A percentile compares a stretch with the other conserved stretches of the same genome.
phyloP scores from a whole-genome alignment of 2,329 filamentous ascomycete species.

The Dryadomyces quercivorus region DNA sequence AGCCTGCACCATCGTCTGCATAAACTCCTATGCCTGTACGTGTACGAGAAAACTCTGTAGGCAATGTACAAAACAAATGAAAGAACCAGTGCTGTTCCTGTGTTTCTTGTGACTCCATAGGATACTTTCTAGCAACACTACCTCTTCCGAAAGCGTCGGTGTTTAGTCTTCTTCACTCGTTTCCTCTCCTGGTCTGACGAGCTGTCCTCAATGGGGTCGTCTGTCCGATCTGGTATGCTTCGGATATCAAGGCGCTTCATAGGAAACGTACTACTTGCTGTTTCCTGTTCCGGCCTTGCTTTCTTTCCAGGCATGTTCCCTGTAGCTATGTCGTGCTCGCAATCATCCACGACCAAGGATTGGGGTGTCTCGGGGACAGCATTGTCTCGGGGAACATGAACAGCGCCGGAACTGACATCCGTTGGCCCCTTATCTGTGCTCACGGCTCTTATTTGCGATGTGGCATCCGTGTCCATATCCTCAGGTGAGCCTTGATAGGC shows the following conservation, averaged over 20 bases:
- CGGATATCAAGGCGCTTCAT: constrained; percentile 1
- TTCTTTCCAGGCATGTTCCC: too few species aligned
- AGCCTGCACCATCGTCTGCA: neutral
- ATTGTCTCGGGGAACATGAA: neutral
- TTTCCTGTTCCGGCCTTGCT: neutral
- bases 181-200: neutral
- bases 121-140: neutral
- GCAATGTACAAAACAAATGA: neutral
- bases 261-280: neutral
- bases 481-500: neutral
- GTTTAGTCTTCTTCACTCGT: neutral
- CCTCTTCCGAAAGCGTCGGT: neutral
- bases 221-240: constrained; percentile 1
- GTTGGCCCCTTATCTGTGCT: neutral
- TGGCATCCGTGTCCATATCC: neutral
- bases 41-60: neutral
- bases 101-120: too few species aligned
- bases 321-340: neutral
- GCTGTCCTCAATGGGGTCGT: constrained; percentile 4
- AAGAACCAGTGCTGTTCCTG: too few species aligned
- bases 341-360: neutral
- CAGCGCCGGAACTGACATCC: too few species aligned
- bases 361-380: neutral
- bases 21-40: too few species aligned
- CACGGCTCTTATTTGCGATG: neutral